Evolutionary conservation across 2,329 filamentous ascomycete genomes (phyloP), one percentile per base, ranked within the genome.

Genomic region (Orbilia brochopaga): DNA sequence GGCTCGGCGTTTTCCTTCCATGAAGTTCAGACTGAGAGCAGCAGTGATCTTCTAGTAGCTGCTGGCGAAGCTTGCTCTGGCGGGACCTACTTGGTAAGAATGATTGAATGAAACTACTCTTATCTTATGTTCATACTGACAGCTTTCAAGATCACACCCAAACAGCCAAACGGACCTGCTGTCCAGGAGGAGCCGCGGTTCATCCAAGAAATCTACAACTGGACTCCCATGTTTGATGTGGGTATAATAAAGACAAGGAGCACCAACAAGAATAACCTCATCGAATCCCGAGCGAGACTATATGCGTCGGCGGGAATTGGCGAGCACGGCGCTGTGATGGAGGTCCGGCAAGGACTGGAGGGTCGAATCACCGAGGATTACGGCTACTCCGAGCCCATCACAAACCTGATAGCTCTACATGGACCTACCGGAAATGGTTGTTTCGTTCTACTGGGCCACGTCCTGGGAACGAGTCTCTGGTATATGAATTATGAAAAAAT

Each of bases 51-150:
- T n/a, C 81, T 96, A 52, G 84, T 95, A 37, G 86, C 89, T 53
- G 90, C 89, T 2, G 92, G 93, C 0, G 88, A 90, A 74, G 89
- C 88, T 59, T 90, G 91, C 7, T 85, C 88, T 70, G 92, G 92
- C 5, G 87, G 88, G 0, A 83, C 94, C 4, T 93, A 89, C 81
- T 86, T 87, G 79, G 87, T 90, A 79, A 54, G 44, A n/a, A n/a
- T n/a, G n/a, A n/a, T n/a, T n/a, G n/a, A n/a, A n/a, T n/a, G n/a
- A n/a, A n/a, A n/a, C n/a, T n/a, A n/a, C 21, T 54, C 7, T 7
- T 35, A 54, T 6, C 23, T 54, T 17, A 21, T 10, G 52, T 15
- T 40, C 4, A 37, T 59, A 17, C 40, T 72, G 10, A 44, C 37
- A 17, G 15, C 32, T 1, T 42, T 32, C 48, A n/a, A 66, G 61